Percentiles rank a stretch among this genome's conserved stretches.
Evolutionary conservation across 805 yeast species (phyloP).

Genomic region (Candida yuanshanica): DNA sequence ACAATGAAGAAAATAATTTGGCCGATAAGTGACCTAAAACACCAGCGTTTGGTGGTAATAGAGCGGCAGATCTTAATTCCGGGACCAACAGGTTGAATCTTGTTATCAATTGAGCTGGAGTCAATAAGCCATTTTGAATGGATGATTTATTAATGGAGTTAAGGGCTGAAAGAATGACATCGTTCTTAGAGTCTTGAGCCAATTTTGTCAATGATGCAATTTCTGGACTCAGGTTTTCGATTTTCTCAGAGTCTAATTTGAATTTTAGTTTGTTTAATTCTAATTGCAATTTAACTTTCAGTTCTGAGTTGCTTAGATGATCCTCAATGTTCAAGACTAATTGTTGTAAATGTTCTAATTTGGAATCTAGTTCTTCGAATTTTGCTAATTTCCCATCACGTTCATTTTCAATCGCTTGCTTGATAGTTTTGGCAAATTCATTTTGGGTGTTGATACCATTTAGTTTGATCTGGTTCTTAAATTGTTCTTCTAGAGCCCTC

Average conservation of each 20-base stretch:
- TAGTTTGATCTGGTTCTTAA: slow-evolving; percentile 65
- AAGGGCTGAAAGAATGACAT: slow-evolving; percentile 44
- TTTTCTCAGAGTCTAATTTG: slow-evolving; percentile 33
- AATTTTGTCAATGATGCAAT: slow-evolving; percentile 23
- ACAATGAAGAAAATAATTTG: slow-evolving; percentile 63
- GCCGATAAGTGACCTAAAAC: slow-evolving; percentile 88
- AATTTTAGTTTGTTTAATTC: slow-evolving; percentile 38
- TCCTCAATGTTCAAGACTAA: slow-evolving; percentile 39
- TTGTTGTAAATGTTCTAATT: slow-evolving; percentile 50
- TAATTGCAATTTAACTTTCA: slow-evolving; percentile 36
- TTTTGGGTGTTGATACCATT: slow-evolving; percentile 65
- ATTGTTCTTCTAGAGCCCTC: slow-evolving; percentile 59
- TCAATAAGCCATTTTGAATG: slow-evolving; percentile 50
- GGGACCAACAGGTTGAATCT: slow-evolving; percentile 62
- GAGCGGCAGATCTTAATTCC: slow-evolving; percentile 81
- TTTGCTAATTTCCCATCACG: slow-evolving; percentile 74
- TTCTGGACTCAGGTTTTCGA: slow-evolving; percentile 27
- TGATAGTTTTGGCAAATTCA: slow-evolving; percentile 54
- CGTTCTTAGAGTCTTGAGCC: slow-evolving; percentile 35
- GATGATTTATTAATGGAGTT: slow-evolving; percentile 40
- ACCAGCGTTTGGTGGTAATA: slow-evolving; percentile 95
- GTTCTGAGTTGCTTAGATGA: slow-evolving; percentile 33
- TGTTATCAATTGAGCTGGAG: slow-evolving; percentile 24
- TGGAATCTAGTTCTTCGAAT: slow-evolving; percentile 51
- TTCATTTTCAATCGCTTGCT: slow-evolving; percentile 59